A percentile compares a stretch with the other conserved stretches of the same genome.
Conservation (phyloP, 148 eudicot species). For the Camellia japonica region DNA sequence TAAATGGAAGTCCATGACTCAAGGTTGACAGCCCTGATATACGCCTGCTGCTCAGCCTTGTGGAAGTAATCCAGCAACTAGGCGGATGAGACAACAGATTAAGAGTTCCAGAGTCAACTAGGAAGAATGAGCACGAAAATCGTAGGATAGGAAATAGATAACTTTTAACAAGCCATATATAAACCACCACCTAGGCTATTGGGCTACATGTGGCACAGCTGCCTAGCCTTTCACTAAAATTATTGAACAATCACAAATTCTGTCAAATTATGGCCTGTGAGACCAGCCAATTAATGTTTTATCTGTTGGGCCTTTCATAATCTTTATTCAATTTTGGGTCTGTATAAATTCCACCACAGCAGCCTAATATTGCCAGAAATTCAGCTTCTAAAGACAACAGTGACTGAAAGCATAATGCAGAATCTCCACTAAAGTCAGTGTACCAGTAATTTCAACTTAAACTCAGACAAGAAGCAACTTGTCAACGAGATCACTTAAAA, state of each 20-base stretch:
- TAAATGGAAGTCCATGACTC: neutral
- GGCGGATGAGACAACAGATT: neutral
- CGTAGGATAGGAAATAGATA: neutral
- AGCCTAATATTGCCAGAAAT: neutral
- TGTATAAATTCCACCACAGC: neutral
- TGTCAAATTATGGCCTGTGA: neutral
- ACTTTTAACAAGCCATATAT: neutral
- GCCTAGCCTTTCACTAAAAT: constrained; percentile 10
- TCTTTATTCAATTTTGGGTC: neutral
- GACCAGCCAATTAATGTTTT: neutral
- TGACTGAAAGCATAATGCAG: neutral
- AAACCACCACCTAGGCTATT: neutral
- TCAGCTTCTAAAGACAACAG: neutral
- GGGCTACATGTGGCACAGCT: neutral
- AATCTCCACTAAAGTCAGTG: neutral
- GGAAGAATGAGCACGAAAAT: neutral
- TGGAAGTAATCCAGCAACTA: neutral
- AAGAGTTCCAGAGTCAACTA: neutral
- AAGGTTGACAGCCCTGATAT: neutral
- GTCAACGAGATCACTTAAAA: neutral
- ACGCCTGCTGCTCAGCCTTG: neutral
- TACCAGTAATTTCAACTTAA: neutral
- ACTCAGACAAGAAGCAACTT: constrained; percentile 1
- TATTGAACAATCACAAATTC: neutral
- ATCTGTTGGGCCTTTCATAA: neutral